phyloP scores from a whole-genome alignment of 2,329 filamentous ascomycete species.

The Lojkania enalia region DNA sequence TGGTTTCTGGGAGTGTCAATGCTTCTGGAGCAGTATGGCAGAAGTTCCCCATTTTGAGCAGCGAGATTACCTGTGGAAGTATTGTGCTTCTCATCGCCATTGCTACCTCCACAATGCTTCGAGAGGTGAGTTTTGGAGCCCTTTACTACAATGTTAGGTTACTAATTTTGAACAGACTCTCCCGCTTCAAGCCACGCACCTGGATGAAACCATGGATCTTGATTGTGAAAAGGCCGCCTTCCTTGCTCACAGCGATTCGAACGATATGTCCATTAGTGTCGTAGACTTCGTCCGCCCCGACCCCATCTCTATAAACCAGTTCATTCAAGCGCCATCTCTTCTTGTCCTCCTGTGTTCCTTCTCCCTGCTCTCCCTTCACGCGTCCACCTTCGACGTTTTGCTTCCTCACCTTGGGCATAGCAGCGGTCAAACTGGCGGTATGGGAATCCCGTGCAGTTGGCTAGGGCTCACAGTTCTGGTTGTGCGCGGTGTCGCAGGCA shows the following conservation, averaged over 20 bases:
- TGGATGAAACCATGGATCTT: conserved; percentile 26
- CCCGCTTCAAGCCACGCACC: conserved; percentile 28
- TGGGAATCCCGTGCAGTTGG: conserved; percentile 52
- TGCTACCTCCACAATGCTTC: conserved; percentile 45
- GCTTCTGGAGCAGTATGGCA: conserved; percentile 48
- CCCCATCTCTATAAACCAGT: conserved; percentile 50
- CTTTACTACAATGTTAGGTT: neutral
- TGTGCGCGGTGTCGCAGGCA: conserved; percentile 47
- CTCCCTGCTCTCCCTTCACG: conserved; percentile 60
- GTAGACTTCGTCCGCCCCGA: conserved; percentile 45
- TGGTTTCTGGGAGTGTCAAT: conserved; percentile 48
- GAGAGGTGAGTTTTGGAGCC: conserved; percentile 44
- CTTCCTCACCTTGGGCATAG: conserved; percentile 54
- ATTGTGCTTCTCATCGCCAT: conserved; percentile 48
- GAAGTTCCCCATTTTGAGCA: conserved; percentile 49
- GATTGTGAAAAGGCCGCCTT: conserved; percentile 54
- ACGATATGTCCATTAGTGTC: conserved; percentile 40
- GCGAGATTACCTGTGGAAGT: conserved; percentile 49
- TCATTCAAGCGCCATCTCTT: conserved; percentile 52
- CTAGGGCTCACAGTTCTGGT: conserved; percentile 48
- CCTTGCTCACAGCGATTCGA: conserved; percentile 42
- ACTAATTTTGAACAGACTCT: conserved; percentile 29
- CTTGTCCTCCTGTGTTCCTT: conserved; percentile 53
- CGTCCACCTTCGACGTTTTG: conserved; percentile 56
- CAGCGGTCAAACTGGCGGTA: conserved; percentile 48